Base-by-base conservation (phyloP, 768 basidiomycete species). In the Rhodocollybia butyracea region DNA sequence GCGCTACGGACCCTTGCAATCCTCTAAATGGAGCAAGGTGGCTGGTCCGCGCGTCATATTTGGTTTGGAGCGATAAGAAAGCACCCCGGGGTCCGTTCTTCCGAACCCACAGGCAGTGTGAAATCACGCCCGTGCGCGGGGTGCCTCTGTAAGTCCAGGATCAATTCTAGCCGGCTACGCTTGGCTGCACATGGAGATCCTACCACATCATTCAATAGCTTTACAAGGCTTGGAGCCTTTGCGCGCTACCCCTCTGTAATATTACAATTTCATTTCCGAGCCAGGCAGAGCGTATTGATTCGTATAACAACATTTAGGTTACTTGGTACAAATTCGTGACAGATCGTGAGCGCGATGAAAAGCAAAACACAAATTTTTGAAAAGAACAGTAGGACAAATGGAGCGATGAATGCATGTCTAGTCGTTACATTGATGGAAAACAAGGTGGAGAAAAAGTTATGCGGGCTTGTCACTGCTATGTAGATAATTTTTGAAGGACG, bases 1-100 rank as follows among this genome's bases (percentile, higher is more conserved):
- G 36, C 80, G 79, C 40, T 91, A 88, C 60, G 88, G 89, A 1
- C 86, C 85, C 22, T 72, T 89, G 10, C 81, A 80, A 4, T 58
- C 69, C 19, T 85, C 88, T 34, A 81, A 68, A 5, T 88, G 82
- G 83, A 91, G 89, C 70, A 89, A 84, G 68, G 89, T 87, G 32
- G 74, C 81, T 17, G 89, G 89, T 5, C 89, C 89, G 1, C 48
- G 70, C 31, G 63, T 74, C 19, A 69, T 88, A 51, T 76, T 78
- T 31, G 89, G 89, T 32, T 81, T 91, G 81, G 78, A 82, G 59
- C 78, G 88, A 63, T 89, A 73, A 80, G n/a, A n/a, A n/a, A n/a
- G n/a, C n/a, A n/a, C n/a, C n/a, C 34, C 27, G 30, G 6, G n/a
- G 12, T 22, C 21, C n/a, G n/a, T n/a, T n/a, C n/a, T n/a, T n/a